Evolutionary conservation across 169 alveolate genomes (phyloP).

Genomic region (Eimeria mitis): DNA sequence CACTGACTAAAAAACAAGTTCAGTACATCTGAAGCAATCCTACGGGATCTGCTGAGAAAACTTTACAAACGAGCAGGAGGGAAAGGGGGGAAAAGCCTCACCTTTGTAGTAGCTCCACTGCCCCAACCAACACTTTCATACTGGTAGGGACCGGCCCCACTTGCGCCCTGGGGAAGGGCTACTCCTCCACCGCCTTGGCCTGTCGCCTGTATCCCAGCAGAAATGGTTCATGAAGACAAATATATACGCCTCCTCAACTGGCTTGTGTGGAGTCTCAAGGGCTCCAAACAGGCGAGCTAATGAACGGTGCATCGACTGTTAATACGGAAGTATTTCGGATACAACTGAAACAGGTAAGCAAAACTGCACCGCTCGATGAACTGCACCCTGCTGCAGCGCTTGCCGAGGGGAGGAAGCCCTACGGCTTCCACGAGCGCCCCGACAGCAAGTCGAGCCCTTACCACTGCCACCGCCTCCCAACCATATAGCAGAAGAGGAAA

Average conservation of each 20-base stretch:
- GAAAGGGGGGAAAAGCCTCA: neutral
- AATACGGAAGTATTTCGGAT: neutral
- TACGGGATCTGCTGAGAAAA: neutral
- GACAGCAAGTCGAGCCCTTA: no score
- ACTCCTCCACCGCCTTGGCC: neutral
- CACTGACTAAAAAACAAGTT: neutral
- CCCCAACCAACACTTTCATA: no score
- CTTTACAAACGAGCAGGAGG: neutral
- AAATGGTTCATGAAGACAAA: no score
- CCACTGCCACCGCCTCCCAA: no score
- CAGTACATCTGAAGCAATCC: neutral
- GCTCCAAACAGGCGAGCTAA: neutral
- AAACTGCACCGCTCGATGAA: no score
- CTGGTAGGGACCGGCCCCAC: neutral
- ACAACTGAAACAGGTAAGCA: neutral
- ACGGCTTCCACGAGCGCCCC: no score
- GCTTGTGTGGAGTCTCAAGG: no score
- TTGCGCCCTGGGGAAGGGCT: neutral
- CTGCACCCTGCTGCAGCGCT: no score
- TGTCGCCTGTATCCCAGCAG: neutral
- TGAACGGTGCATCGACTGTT: neutral
- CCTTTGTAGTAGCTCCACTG: neutral
- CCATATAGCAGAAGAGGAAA: no score
- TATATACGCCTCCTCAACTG: no score
- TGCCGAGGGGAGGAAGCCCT: no score